phyloP scores from a whole-genome alignment of 2,329 filamentous ascomycete species.

The Biscogniauxia marginata region DNA sequence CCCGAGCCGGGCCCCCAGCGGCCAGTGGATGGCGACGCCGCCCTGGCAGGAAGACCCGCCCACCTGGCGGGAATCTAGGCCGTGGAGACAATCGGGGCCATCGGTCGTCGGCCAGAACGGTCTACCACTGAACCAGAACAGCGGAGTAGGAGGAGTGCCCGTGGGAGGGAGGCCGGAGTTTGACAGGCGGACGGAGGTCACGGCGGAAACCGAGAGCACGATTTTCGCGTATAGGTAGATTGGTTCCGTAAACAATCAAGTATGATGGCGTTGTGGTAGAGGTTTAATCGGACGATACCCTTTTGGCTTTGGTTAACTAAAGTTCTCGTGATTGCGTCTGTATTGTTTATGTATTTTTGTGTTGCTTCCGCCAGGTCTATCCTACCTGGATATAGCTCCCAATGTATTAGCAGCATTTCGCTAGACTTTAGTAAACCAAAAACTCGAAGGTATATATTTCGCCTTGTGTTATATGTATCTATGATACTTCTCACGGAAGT shows the following conservation, averaged over 20 bases:
- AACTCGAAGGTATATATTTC: too few relatives aligned
- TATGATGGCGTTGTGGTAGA: background rate
- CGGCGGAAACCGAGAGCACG: slow-evolving; percentile 17
- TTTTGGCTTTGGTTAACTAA: background rate
- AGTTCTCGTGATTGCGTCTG: background rate
- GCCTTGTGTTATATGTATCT: too few relatives aligned
- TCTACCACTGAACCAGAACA: slow-evolving; percentile 8
- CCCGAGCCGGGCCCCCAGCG: slow-evolving; percentile 10
- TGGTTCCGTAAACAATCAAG: background rate
- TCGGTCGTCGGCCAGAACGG: slow-evolving; percentile 11
- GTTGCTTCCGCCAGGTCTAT: too few relatives aligned
- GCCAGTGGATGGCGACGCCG: slow-evolving; percentile 22
- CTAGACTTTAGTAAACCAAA: too few relatives aligned
- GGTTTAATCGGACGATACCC: background rate
- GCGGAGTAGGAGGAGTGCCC: background rate
- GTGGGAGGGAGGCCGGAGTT: background rate
- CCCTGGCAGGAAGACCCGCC: slow-evolving; percentile 23
- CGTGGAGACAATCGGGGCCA: slow-evolving; percentile 20
- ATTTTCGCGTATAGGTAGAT: slow-evolving; percentile 20
- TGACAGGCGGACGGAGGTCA: slow-evolving; percentile 12
- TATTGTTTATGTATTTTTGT: background rate
- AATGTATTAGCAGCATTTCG: too few relatives aligned
- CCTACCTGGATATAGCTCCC: too few relatives aligned
- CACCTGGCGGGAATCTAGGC: slow-evolving; percentile 21
- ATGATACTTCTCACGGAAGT: too few relatives aligned